Base-by-base conservation (phyloP, 2,329 filamentous ascomycete genomes). In the Sporothrix euskadiensis region DNA sequence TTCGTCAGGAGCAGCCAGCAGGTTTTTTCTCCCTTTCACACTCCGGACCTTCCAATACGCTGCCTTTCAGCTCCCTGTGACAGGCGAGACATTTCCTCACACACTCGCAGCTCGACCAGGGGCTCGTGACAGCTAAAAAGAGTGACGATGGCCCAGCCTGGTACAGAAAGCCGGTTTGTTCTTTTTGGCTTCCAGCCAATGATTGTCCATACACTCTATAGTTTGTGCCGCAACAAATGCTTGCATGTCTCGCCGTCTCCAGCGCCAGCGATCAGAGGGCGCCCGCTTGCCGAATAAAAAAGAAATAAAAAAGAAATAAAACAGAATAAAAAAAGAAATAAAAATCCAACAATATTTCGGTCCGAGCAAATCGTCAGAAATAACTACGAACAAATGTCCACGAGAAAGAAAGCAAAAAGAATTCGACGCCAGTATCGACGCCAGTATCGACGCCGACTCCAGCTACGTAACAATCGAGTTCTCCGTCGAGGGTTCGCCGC, bases 51-150 rank as follows among this genome's bases (percentile, higher is more conserved):
- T 57, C 57, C 57, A 39, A 61, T 61, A 61, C 57, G 57, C 14
- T 59, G 56, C 52, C 52, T 16, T 56, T 56, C 52, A 56, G 49
- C 49, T 54, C 49, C 49, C 49, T 54, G 49, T 54, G 56, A 57
- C 56, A 57, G 56, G 14, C 12, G 56, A 19, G 12, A 57, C 56
- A 32, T 44, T 10, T 14, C 5, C 44, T 16, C 44, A 49, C 44
- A 35, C 35, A 35, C 35, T 35, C 35, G 3, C 35, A 49, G 44
- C 44, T 49, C 44, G 14, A 49, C 44, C 44, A 49, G 44, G 52
- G 16, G 56, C 30, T 35, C 30, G 56, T 35, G 56, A 59, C 56
- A 16, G 19, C 41, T 10, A 49, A 49, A 12, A 14, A 5, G 56
- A 59, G 56, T 59, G 56, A 59, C 30, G 56, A 59, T 59, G 30